These are phyloP conservation scores for Cyclospora cayetanensis DNA, from an alignment of 169 alveolate species.

Conservation along the genomic window DNA sequence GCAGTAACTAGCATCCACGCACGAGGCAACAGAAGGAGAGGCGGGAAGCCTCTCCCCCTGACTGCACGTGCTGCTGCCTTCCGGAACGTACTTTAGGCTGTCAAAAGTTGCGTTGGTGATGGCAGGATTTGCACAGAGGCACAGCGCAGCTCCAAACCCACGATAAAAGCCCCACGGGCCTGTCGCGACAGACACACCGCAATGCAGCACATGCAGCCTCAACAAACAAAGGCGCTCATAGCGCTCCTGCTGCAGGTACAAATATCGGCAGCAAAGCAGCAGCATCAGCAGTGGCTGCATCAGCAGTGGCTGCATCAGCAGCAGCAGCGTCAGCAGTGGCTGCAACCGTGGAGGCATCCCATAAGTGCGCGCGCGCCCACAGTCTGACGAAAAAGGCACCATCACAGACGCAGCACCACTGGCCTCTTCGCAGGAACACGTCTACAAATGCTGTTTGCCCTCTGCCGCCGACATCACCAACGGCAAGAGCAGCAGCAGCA, in stretches of 20 bases:
- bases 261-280: no score
- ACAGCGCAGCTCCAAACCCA: conserved; percentile 52
- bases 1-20: not conserved
- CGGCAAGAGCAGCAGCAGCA: not conserved
- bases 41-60: no score
- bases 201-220: not conserved
- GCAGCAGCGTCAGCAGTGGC: not conserved
- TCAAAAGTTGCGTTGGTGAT: conserved; percentile 68
- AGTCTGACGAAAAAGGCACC: no score
- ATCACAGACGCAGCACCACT: no score
- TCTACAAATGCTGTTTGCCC: no score
- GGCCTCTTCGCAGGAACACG: no score
- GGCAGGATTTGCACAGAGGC: conserved; percentile 65
- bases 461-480: not conserved
- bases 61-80: not conserved
- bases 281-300: not conserved
- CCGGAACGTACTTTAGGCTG: conserved; percentile 50
- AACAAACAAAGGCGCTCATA: no score
- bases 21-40: no score
- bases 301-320: not conserved
- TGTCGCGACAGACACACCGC: not conserved
- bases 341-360: no score
- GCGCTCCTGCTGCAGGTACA: no score
- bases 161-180: conserved; percentile 62
- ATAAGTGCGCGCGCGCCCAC: no score